Base-by-base conservation (phyloP, 2,329 filamentous ascomycete species). In the Mycosphaerella arachidis region DNA sequence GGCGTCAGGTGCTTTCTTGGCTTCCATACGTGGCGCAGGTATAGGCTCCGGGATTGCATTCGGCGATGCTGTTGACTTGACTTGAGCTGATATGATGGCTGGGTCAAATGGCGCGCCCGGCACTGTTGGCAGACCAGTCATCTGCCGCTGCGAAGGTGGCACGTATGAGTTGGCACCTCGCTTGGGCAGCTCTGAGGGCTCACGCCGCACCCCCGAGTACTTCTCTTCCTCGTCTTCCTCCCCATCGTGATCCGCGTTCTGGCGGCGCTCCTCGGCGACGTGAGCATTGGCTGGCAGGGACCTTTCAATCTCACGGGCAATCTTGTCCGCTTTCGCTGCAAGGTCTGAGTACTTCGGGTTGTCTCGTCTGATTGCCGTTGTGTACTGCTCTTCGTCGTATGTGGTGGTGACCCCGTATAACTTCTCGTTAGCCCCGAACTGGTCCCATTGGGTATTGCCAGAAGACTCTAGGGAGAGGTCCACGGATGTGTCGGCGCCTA, bases 301-400 rank as follows among this genome's bases (percentile, higher is more conserved):
- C 50, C 84, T 81, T 75, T 97, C 91, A 68, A 99, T 99, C 74
- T 97, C 93, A 61, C 90, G 86, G 24, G 92, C 94, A 71, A 93
- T 90, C 66, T 83, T 87, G 24, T 92, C 91, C 1, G 92, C 94
- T 37, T 87, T 84, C 3, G 89, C 91, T 68, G 89, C 82, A 65
- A 88, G 85, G 73, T 91, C 86, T 64, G 85, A 87, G 75, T 95
- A 97, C 56, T 88, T 82, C 1, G 94, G 92, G 68, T 96, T 87
- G 64, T 77, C 89, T 70, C 87, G 91, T 75, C 99, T 86, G 71
- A 99, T 95, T 45, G 85, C 79, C 9, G 94, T 99, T 1, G 94
- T 99, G 77, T 99, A 99, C 48, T 94, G 86, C 68, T 90, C 92
- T 76, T 97, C 94, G 71, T 97, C 87, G 73, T 97, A 99, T 69